Evolutionary conservation across 331 rosid species (phyloP), one percentile per base, ranked within the genome.

Genomic region (Arachis monticola): DNA sequence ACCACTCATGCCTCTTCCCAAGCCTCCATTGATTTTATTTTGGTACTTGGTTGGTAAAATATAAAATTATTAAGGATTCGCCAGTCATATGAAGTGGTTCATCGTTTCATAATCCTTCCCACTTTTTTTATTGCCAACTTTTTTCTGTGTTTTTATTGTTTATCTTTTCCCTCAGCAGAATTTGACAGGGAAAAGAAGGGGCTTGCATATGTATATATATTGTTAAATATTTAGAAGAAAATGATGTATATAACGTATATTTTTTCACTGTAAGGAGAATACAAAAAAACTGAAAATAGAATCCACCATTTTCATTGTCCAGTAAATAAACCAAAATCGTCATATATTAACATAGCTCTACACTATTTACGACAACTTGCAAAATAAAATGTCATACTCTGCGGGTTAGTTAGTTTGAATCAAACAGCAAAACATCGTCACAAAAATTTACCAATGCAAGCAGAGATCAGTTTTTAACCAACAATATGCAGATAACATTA

Each of bases 1-100:
- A 0, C 0, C 44, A 8, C 7, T 8, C 48, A 44, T 7, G 13
- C 30, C 69, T 31, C 60, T 14, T 60, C 66, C 68, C 69, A 70
- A 59, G 60, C 51, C 67, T 76, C 71, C 66, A 35, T 60, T 80
- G 60, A 72, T 80, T 76, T 72, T 67, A 61, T 56, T 72, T 48
- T 35, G 41, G 42, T 47, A 55, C 45, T 60, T 81, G 72, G 75
- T 81, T 67, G 75, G 10, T 35, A 41, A 55, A 60, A 1, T 42
- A 22, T 22, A 22, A 22, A 22, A 22, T 22, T 22, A 22, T 22
- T 22, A 22, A 59, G 75, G 65, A 13, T 41, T 5, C 68, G 41
- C 59, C 74, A 8, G 74, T 53, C 1, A 38, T 7, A 10, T 46
- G 8, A 8, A 44, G 1, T 44, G 48, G 48, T 5, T 44, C 48